These are phyloP conservation scores for Penicillium samsonianum DNA, from an alignment of 495 filamentous ascomycete genomes.

Conservation along the genomic window DNA sequence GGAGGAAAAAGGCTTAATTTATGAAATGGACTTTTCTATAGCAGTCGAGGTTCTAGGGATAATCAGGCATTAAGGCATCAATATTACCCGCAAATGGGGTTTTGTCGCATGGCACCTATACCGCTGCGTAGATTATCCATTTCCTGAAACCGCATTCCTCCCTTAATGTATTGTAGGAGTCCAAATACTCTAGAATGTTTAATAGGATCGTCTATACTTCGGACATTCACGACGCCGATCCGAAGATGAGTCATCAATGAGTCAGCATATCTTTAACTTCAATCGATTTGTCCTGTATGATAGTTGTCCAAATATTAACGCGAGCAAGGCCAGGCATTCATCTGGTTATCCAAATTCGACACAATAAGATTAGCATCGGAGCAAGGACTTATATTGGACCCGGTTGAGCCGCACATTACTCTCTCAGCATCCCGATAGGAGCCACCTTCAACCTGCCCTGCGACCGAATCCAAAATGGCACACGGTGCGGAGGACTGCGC, in stretches of 20 bases:
- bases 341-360: neutral
- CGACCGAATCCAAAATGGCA: constrained; percentile 31
- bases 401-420: neutral
- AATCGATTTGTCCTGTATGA: neutral
- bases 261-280: constrained; percentile 1
- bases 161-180: too few relatives aligned
- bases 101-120: too few relatives aligned
- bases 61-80: too few relatives aligned
- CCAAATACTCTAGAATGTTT: neutral
- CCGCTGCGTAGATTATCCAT: too few relatives aligned
- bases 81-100: too few relatives aligned
- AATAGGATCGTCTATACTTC: neutral
- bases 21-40: too few relatives aligned
- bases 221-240: neutral
- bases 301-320: neutral
- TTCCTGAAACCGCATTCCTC: too few relatives aligned
- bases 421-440: neutral
- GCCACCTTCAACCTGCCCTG: neutral
- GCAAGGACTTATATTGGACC: neutral
- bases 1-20: too few relatives aligned
- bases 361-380: neutral
- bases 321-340: neutral
- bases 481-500: constrained; percentile 71
- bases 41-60: too few relatives aligned
- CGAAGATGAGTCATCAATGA: neutral